A percentile compares a stretch with the other conserved stretches of the same genome.
These are phyloP conservation scores for Citrus australasica DNA, from an alignment of 345 rosid genomes.

Conservation along the genomic window DNA sequence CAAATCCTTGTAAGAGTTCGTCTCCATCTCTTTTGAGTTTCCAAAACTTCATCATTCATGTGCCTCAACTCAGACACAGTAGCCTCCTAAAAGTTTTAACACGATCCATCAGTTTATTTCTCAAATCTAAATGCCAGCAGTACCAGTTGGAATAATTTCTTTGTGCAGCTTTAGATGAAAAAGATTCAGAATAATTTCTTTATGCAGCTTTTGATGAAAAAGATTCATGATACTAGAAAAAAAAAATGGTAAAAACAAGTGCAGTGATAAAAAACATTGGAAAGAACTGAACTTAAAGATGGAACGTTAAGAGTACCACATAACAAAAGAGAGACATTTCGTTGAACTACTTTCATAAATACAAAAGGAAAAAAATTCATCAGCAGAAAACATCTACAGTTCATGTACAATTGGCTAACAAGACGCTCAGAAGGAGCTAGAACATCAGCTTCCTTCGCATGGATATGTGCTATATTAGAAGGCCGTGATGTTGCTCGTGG, in stretches of 20 bases:
- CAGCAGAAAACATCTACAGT: background rate
- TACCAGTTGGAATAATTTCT: slow-evolving; percentile 5
- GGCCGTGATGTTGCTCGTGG: too few species aligned
- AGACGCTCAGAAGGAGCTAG: slow-evolving; percentile 46
- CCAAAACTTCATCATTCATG: slow-evolving; percentile 64
- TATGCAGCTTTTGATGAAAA: background rate
- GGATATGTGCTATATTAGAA: too few species aligned
- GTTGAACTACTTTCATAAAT: background rate
- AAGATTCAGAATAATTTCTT: background rate
- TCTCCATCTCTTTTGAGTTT: slow-evolving; percentile 44
- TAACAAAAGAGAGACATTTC: background rate
- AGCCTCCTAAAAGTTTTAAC: slow-evolving; percentile 52
- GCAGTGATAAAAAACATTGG: background rate
- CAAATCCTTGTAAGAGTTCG: slow-evolving; percentile 33
- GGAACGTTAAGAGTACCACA: background rate
- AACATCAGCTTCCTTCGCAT: slow-evolving; percentile 55
- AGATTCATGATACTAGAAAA: background rate
- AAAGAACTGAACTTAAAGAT: background rate
- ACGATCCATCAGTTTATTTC: slow-evolving; percentile 21
- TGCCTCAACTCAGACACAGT: slow-evolving; percentile 62
- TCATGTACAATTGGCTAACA: slow-evolving; percentile 12
- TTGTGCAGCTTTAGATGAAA: background rate
- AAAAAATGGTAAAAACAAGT: background rate
- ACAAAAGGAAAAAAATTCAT: background rate
- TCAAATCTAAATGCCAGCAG: background rate